Evolutionary conservation across 1,139 yeast genomes (phyloP), one percentile per base, ranked within the genome.

Genomic region (Nakaseomyces bracarensis): DNA sequence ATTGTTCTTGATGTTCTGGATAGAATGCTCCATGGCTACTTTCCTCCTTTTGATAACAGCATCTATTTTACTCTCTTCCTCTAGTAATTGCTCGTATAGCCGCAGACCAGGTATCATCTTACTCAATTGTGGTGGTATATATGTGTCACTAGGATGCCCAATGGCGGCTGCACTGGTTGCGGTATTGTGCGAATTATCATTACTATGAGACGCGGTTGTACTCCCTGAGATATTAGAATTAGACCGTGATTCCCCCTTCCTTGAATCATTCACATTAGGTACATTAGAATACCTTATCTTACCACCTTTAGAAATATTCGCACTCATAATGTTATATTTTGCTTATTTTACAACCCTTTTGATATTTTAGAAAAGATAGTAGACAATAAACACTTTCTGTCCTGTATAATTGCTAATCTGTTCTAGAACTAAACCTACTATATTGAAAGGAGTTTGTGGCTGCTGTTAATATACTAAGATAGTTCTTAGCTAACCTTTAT

Each of bases 1-100:
- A 11, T 20, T 20, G 18, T 13, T 33, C 26, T 21, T 33, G 4
- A 33, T 33, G n/a, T 21, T 20, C 26, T 21, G 36, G 20, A 33
- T 33, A n/a, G 79, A 71, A 43, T 91, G 95, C 60, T 86, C 95
- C 51, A 87, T 71, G 54, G 91, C 97, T 43, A 85, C 72, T 46
- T 86, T 75, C 60, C 89, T 89, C 49, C 95, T 76, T 40, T 89
- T 77, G 39, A 86, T 76, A 49, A 84, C 72, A 45, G 91, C 76
- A 61, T 91, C 98, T 36, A 91, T 66, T 47, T 77, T 72, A 46
- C 78, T 74, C 62, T 91, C 98, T 10, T 89, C 84, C 10, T 82
- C 87, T 48, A 76, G 73, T 38, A 91, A 68, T 42, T 76, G 71
- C 53, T 82, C 75, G 63, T 84, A 85, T 42, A 78, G 69, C 14